Conservation (phyloP, 768 basidiomycete species). For the Wakefieldia striispora region DNA sequence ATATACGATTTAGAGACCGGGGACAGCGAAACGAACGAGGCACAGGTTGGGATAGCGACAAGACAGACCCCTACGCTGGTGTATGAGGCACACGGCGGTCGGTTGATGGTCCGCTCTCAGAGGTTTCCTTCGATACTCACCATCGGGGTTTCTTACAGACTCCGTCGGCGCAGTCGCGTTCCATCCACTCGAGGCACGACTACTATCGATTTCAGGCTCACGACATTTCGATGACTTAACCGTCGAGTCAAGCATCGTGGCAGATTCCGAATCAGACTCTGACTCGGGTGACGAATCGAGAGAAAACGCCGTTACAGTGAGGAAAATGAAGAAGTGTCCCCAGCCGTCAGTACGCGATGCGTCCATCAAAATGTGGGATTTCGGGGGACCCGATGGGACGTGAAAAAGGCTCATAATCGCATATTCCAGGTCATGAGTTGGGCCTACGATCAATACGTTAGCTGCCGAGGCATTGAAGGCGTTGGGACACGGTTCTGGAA, state of each 20-base stretch:
- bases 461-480: too few species aligned
- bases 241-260: neutral
- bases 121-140: neutral
- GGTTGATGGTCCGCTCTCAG: constrained; percentile 6
- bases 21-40: constrained; percentile 1
- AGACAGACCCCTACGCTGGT: constrained; percentile 31
- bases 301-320: neutral
- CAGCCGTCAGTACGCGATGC: constrained; percentile 24
- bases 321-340: constrained; percentile 10
- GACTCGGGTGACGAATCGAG: constrained; percentile 11
- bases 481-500: neutral
- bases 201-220: constrained; percentile 75
- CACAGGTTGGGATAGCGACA: neutral
- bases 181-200: constrained; percentile 57
- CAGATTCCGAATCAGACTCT: constrained; percentile 16
- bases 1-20: constrained; percentile 51
- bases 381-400: neutral
- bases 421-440: neutral
- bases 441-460: too few species aligned
- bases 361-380: constrained; percentile 29
- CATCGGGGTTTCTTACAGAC: constrained; percentile 43
- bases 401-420: neutral
- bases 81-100: constrained; percentile 61
- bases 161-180: constrained; percentile 71
- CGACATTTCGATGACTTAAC: constrained; percentile 51